Base-by-base conservation (phyloP, 2,329 filamentous ascomycete genomes). In the Hymenoscyphus fructigenus region DNA sequence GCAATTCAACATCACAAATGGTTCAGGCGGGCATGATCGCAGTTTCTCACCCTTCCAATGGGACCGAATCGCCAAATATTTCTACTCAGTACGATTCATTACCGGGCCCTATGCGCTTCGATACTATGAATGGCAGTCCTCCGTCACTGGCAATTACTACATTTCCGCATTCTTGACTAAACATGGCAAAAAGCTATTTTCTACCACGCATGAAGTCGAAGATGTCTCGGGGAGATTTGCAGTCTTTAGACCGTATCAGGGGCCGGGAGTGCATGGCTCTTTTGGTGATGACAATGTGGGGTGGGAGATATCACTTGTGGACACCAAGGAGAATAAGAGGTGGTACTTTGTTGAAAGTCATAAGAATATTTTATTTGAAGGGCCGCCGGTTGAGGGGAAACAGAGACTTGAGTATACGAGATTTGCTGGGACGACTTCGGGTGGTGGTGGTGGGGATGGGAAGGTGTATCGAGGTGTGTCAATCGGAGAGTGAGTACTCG, bases 311-410 rank as follows among this genome's bases (percentile, higher is more conserved):
- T 47, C 36, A 28, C 57, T 63, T 41, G 56, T 55, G 12, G 57
- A 63, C 28, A 15, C 29, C 32, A 26, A 55, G 4, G 20, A n/a
- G 23, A 20, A 20, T 9, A 60, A 57, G 20, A 15, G 20, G 15
- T 64, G 44, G 47, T 50, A 57, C n/a, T 64, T 64, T 32, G 15
- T 38, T 7, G 14, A 44, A 20, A 5, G 38, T 34, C 50, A 64
- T 28, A 55, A 50, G 32, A 64, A 64, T 26, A 34, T 64, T 28
- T 41, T 59, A 20, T 64, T 60, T 56, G 26, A 61, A 36, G 50
- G 57, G 9, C 62, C 62, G 12, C 29, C 20, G 14, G 23, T 20
- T 23, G 23, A n/a, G 9, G 15, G 29, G 23, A 34, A 38, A 17
- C 29, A 36, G 7, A 41, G n/a, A 26, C 12, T 36, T 26, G 15